Percentiles rank a stretch among this genome's conserved stretches.
These are phyloP conservation scores for Pilobolus umbonatus DNA, from an alignment of 192 early-diverging fungal genomes.

Conservation along the genomic window DNA sequence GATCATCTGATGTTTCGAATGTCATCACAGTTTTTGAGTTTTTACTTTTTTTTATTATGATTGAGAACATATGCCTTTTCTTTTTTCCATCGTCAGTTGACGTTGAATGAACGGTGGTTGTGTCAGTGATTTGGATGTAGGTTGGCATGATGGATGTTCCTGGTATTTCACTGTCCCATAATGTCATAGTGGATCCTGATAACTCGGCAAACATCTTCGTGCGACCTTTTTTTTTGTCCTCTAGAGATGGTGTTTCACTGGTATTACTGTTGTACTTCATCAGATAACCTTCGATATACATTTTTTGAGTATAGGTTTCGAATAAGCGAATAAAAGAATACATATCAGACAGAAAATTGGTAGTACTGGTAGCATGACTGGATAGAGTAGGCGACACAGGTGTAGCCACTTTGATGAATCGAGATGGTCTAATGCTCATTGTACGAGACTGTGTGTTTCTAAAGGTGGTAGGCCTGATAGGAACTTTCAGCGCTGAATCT, in stretches of 20 bases:
- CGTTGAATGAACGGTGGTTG: constrained; percentile 45
- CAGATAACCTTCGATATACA: constrained; percentile 66
- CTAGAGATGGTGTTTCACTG: no score
- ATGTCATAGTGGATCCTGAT: constrained; percentile 58
- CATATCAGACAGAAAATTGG: constrained; percentile 50
- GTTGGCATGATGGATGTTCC: constrained; percentile 57
- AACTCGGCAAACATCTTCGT: constrained; percentile 70
- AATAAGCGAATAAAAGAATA: constrained; percentile 48
- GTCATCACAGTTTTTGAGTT: no score
- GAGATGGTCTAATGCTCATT: constrained; percentile 26
- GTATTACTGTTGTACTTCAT: constrained; percentile 62
- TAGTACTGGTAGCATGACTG: constrained; percentile 26
- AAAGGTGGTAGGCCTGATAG: constrained; percentile 9
- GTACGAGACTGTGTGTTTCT: constrained; percentile 21
- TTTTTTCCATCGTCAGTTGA: constrained; percentile 56
- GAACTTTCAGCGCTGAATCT: constrained; percentile 17
- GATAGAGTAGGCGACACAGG: neutral
- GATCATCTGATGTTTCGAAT: constrained; percentile 16
- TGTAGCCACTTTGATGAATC: constrained; percentile 29
- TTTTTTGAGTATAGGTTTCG: constrained; percentile 64
- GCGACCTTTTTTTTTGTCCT: constrained; percentile 60
- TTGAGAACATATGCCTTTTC: constrained; percentile 56
- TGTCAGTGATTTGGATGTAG: constrained; percentile 52
- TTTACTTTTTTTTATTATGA: constrained; percentile 9
- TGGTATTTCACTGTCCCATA: constrained; percentile 55